Evolutionary conservation across 805 yeast species (phyloP), one percentile per base, ranked within the genome.

Genomic region (Candida parachauliodes): DNA sequence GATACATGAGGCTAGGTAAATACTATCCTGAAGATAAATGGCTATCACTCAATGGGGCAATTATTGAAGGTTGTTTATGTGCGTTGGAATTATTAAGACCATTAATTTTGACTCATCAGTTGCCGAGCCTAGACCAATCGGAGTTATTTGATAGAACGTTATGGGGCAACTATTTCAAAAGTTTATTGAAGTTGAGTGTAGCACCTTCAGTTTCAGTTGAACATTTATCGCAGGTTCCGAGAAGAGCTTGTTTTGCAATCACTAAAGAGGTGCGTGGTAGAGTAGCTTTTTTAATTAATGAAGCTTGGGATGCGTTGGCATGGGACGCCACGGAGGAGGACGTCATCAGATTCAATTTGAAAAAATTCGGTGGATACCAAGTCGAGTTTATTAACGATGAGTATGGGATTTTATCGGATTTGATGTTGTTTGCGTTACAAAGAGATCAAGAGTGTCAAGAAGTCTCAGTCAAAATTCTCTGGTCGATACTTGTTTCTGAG

Each of bases 261-360:
- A 72, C 86, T 0, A 81, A 79, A 8, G 79, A 76, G 49, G 60
- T 85, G 45, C 71, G 94, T 44, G 69, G 70, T 9, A 65, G 82
- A 43, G 71, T 81, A 30, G 77, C 88, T 0, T 46, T 45, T 10
- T 57, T 85, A 30, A 48, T 87, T 9, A 66, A 70, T 39, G 72
- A 69, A 37, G 70, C 77, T n/a, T 88, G 96, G 96, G 81, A 80
- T 43, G 62, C 73, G 9, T 65, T 88, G 35, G 93, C 88, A 14
- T 72, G 80, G 77, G 72, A 81, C 1, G 71, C 79, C 2, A 57
- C 72, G 17, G 69, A 70, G 14, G 80, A 74, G 21, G 83, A 79
- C 45, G 51, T 62, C 20, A 59, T 52, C 3, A 60, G 86, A 44
- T 86, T 82, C 60, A 81, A 79, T 35, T 54, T 86, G 31, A 68